Evolutionary conservation across 2,329 filamentous ascomycete species (phyloP).

Genomic region (Pestalotiopsis fici): DNA sequence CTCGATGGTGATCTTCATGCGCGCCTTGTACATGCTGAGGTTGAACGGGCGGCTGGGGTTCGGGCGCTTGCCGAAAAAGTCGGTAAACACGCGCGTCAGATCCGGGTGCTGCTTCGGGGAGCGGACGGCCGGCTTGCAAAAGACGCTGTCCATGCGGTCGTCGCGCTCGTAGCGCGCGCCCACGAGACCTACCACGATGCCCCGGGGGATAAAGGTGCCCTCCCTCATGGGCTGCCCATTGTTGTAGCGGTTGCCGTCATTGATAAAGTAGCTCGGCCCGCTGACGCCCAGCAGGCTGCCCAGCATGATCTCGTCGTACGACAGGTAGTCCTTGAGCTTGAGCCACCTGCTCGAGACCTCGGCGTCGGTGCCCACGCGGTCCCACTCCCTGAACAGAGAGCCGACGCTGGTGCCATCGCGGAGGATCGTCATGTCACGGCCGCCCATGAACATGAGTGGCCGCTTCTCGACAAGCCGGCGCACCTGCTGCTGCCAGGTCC

Average conservation of each 20-base stretch:
- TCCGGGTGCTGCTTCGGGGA: constrained; percentile 18
- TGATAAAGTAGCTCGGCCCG: constrained; percentile 30
- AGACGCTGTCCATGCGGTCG: constrained; percentile 27
- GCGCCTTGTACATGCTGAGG: constrained; percentile 21
- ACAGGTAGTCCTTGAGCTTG: constrained; percentile 25
- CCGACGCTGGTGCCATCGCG: constrained; percentile 14
- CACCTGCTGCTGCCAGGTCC: constrained; percentile 24
- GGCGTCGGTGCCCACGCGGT: constrained; percentile 24
- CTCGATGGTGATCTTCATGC: constrained; percentile 25
- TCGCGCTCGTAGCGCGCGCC: constrained; percentile 31
- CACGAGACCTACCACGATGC: constrained; percentile 32
- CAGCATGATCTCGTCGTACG: constrained; percentile 36
- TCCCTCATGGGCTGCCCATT: neutral
- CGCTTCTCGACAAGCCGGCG: constrained; percentile 25
- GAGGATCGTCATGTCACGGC: constrained; percentile 22
- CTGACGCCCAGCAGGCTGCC: constrained; percentile 30
- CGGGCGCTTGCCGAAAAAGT: constrained; percentile 19
- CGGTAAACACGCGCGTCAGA: constrained; percentile 20
- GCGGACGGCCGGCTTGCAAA: constrained; percentile 10
- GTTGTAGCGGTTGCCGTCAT: constrained; percentile 28
- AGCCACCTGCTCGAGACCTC: constrained; percentile 17
- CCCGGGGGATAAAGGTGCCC: constrained; percentile 24
- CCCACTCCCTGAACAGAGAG: constrained; percentile 21
- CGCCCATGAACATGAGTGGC: constrained; percentile 22
- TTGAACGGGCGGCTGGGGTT: constrained; percentile 17